Percentiles rank a stretch among this genome's conserved stretches.
Conservation (phyloP, 371 early-diverging fungal genomes). For the Mucor indicus region DNA sequence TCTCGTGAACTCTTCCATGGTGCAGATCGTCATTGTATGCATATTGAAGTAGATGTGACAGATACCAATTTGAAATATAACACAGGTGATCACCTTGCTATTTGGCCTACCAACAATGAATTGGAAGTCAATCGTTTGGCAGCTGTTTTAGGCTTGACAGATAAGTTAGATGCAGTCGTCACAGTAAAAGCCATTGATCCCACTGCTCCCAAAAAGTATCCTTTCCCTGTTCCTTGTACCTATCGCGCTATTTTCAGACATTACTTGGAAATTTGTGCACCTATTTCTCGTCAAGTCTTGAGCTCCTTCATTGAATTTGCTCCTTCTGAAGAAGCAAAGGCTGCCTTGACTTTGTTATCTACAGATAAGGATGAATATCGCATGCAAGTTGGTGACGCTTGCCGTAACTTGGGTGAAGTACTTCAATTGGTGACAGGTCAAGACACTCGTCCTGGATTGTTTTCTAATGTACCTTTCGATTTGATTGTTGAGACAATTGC, state of each 20-base stretch:
- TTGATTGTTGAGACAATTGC: conserved; percentile 78
- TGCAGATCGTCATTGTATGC: conserved; percentile 80
- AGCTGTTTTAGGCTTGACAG: conserved; percentile 57
- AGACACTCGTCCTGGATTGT: conserved; percentile 25
- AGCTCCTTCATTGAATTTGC: conserved; percentile 59
- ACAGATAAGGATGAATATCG: conserved; percentile 74
- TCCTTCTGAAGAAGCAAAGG: conserved; percentile 55
- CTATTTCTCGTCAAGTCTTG: conserved; percentile 64
- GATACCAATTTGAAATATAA: conserved; percentile 81
- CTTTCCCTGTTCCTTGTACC: conserved; percentile 87
- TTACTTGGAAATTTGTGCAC: conserved; percentile 85
- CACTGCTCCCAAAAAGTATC: conserved; percentile 66
- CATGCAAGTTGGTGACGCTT: conserved; percentile 57
- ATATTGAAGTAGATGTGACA: conserved; percentile 87
- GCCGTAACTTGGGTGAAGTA: conserved; percentile 68
- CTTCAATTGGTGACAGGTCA: conserved; percentile 37
- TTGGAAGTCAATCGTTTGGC: conserved; percentile 71
- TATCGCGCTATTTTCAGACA: conserved; percentile 85
- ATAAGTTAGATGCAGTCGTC: conserved; percentile 64
- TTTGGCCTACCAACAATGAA: conserved; percentile 87
- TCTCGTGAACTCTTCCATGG: conserved; percentile 68
- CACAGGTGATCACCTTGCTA: conserved; percentile 93
- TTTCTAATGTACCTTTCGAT: conserved; percentile 64
- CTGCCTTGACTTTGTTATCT: conserved; percentile 53
- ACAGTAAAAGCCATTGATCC: conserved; percentile 64